phyloP scores from a whole-genome alignment of 805 yeast genomes.

The Helenozyma rhizophorensis region DNA sequence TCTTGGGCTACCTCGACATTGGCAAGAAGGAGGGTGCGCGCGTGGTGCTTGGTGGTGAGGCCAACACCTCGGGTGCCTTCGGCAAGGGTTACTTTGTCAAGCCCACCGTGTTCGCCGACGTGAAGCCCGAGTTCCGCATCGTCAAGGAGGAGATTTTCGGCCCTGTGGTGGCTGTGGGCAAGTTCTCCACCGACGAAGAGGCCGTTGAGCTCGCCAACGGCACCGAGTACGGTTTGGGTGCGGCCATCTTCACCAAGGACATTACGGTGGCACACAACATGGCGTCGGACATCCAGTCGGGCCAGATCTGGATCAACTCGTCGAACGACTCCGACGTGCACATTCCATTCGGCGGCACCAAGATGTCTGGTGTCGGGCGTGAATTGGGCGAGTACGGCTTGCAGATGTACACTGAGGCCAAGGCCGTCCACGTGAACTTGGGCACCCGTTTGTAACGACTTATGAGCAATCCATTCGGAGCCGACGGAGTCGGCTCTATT shows the following conservation, averaged over 20 bases:
- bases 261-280: conserved; percentile 60
- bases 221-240: conserved; percentile 75
- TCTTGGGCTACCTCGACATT: conserved; percentile 38
- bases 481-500: too few relatives aligned
- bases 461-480: too few relatives aligned
- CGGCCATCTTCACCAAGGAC: conserved; percentile 72
- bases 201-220: conserved; percentile 67
- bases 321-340: conserved; percentile 61
- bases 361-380: conserved; percentile 75
- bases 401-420: conserved; percentile 65
- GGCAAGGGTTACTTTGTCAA: conserved; percentile 60
- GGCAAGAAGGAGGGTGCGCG: conserved; percentile 44
- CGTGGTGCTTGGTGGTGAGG: conserved; percentile 38
- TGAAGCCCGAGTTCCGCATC: conserved; percentile 58
- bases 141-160: conserved; percentile 85
- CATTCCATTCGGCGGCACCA: conserved; percentile 80
- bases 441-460: conserved; percentile 30
- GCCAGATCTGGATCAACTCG: conserved; percentile 66
- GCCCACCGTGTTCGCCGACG: conserved; percentile 76
- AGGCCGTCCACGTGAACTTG: conserved; percentile 73
- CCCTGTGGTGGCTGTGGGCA: conserved; percentile 71
- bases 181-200: conserved; percentile 64
- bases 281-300: conserved; percentile 59
- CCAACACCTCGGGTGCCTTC: conserved; percentile 33
- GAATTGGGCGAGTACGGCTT: conserved; percentile 77